Evolutionary conservation across 192 early-diverging fungal genomes (phyloP), one percentile per base, ranked within the genome.

Genomic region (Oehlia diaphana): DNA sequence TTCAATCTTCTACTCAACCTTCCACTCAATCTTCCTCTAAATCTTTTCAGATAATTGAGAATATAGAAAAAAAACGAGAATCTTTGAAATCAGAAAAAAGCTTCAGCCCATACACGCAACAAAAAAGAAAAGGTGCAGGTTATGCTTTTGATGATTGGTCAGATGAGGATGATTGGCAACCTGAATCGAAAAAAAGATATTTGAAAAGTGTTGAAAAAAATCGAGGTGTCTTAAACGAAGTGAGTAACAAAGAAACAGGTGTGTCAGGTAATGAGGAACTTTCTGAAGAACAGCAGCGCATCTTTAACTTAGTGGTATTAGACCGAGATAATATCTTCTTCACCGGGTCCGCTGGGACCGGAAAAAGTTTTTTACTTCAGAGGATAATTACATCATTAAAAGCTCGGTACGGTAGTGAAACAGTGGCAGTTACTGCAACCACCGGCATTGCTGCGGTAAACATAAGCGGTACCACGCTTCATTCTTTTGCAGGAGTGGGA

Each of bases 401-500:
- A 68, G 39, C 63, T 35, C 61, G 78, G 21, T 26, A 81, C 35
- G 63, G 49, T 1, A 63, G 72, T 13, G 88, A 86, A 3, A 79
- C 84, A 44, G 80, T 90, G 42, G 87, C 85, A 4, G 86, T 91
- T 8, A 90, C 87, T 26, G 90, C 90, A 13, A 83, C 86, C 1
- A 88, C 87, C 19, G 90, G 90, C 0, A 87, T 92, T 26, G 90
- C 90, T 0, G 90, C 90, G 0, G 85, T 84, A 62, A 90, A 90
- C 76, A 90, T 92, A 77, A 83, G 84, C 21, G 90, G 90, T 35
- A 82, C 71, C 4, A 92, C 90, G 1, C 78, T 92, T 39, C 90
- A 92, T 73, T 84, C 84, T 1, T 92, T 90, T 82, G 84, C 89
- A 21, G 90, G 90, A 23, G 90, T 94, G 53, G 94, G 94, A 9